Base-by-base conservation (phyloP, 345 rosid species). In the Acer saccharum region DNA sequence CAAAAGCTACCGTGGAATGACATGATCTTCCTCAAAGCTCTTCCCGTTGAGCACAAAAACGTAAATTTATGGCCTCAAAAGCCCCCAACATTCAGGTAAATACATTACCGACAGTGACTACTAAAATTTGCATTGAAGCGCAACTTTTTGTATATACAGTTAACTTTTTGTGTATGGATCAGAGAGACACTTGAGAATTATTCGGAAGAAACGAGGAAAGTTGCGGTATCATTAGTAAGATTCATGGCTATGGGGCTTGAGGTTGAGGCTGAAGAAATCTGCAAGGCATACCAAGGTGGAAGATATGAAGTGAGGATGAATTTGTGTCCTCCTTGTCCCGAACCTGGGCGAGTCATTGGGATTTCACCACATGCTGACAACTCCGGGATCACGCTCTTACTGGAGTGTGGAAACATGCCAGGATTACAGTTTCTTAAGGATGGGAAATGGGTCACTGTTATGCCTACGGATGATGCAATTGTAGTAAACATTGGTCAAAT, bases 1-100 rank as follows among this genome's bases (percentile, higher is more conserved):
- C 88, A 85, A 69, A 90, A 86, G 79, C 90, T 86, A 32, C 88
- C 88, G 4, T 90, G 90, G 93, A 86, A 80, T 14, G 89, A 88
- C 81, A 83, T 85, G 91, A 79, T 90, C 20, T 84, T 86, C 78
- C 86, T 88, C 68, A 50, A 61, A 39, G 14, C 84, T 7, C 81
- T 64, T 48, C 89, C 91, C n/a, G 10, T 62, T 13, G 10, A 72
- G 13, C 67, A 1, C 46, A 81, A 88, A 78, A 83, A 84, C n/a
- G 5, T 75, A 66, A 77, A 78, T 60, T 76, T 85, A 69, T 88
- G 89, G 84, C 91, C 91, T 0, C 27, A 65, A 18, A 46, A 5
- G 17, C 90, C 88, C 46, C n/a, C 64, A 12, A 73, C 81, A 20
- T 83, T 88, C 79, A 85, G 87, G 85, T 83, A 69, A 21, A 8